These are phyloP conservation scores for Oryza glaberrima DNA, from an alignment of 176 grass and related monocot species.

Conservation along the genomic window DNA sequence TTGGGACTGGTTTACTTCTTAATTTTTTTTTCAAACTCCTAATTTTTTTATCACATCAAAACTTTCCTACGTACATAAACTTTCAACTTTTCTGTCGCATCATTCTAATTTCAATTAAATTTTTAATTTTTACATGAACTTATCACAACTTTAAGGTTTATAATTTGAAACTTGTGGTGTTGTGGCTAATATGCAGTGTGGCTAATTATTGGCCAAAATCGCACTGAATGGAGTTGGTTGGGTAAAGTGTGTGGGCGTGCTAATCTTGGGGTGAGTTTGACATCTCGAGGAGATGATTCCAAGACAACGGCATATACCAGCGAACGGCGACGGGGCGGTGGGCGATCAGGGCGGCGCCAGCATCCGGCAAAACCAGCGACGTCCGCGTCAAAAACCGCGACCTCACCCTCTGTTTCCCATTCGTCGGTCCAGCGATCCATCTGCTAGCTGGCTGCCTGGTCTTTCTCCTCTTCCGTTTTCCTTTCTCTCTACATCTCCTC, in stretches of 20 bases:
- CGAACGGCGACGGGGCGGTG: not conserved
- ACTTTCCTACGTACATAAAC: no score
- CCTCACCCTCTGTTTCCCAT: not conserved
- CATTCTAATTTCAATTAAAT: no score
- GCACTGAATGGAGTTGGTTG: not conserved
- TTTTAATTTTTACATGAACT: no score
- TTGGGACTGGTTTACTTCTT: no score
- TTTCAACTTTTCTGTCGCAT: no score
- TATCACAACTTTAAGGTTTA: no score
- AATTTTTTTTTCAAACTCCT: no score
- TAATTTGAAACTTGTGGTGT: not conserved
- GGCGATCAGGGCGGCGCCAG: not conserved
- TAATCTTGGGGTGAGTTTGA: not conserved
- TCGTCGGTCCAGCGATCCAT: not conserved
- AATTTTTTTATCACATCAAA: no score
- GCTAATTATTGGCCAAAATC: not conserved
- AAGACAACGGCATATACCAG: constrained; percentile 23
- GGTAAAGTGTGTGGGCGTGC: not conserved
- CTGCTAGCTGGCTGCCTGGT: not conserved
- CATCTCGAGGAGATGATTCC: constrained; percentile 21
- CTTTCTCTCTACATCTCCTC: no score
- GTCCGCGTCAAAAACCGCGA: constrained; percentile 6
- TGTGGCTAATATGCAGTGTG: not conserved
- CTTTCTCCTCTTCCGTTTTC: not conserved
- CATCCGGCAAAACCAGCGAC: constrained; percentile 2